Evolutionary conservation across 1,284 basidiomycete genomes (phyloP).

Genomic region (Ceratobasidium papillatum): DNA sequence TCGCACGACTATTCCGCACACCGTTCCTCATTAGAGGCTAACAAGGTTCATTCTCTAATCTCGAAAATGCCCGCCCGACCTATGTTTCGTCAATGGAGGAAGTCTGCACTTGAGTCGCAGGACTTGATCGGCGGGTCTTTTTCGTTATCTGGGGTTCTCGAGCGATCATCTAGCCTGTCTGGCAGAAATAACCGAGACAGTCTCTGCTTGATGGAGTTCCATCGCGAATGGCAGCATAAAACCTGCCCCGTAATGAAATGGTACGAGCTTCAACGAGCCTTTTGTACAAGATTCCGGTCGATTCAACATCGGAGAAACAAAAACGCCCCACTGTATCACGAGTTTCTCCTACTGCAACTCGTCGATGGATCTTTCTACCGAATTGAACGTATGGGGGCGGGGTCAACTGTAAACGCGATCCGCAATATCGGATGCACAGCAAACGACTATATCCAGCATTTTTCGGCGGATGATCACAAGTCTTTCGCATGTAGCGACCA

Average conservation of each 20-base stretch:
- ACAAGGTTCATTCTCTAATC: too few species aligned
- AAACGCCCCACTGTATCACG: constrained; percentile 9
- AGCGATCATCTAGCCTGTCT: not conserved
- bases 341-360: constrained; percentile 13
- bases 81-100: too few species aligned
- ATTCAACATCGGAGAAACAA: not conserved
- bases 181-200: not conserved
- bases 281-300: constrained; percentile 1
- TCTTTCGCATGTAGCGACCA: not conserved
- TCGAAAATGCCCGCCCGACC: too few species aligned
- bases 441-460: constrained; percentile 8
- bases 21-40: too few species aligned
- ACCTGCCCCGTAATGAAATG: not conserved
- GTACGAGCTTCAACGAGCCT: not conserved
- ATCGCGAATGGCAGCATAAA: constrained; percentile 10
- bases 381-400: constrained; percentile 14
- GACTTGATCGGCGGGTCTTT: not conserved
- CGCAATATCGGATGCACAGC: not conserved
- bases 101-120: not conserved
- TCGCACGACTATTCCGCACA: too few species aligned
- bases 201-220: not conserved
- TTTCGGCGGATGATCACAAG: not conserved
- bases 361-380: not conserved
- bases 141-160: not conserved
- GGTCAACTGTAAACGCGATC: not conserved